These are phyloP conservation scores for Orbilia ellipsospora DNA, from an alignment of 2,329 filamentous ascomycete genomes.

Conservation along the genomic window DNA sequence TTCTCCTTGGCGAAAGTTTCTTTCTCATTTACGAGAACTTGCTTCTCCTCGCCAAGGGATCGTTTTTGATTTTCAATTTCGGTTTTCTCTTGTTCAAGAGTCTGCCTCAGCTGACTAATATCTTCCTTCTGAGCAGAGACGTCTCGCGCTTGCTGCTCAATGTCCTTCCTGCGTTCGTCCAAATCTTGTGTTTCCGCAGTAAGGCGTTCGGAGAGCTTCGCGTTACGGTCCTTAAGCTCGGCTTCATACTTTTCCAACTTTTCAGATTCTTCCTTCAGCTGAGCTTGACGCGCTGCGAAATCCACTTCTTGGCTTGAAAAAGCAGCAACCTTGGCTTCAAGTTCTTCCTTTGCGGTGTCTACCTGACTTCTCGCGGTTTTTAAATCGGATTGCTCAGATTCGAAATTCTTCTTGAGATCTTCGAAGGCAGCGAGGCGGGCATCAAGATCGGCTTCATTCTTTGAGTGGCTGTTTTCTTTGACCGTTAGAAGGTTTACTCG, in stretches of 20 bases:
- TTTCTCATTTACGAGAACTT: slow-evolving; percentile 1
- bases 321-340: slow-evolving; percentile 2
- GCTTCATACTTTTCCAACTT: neutral
- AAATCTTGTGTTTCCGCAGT: slow-evolving; percentile 11
- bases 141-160: slow-evolving; percentile 7
- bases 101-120: slow-evolving; percentile 7
- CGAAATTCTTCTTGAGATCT: slow-evolving; percentile 24
- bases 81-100: slow-evolving; percentile 7
- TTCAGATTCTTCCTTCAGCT: slow-evolving; percentile 17
- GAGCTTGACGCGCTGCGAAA: slow-evolving; percentile 12
- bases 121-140: slow-evolving; percentile 4
- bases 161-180: slow-evolving; percentile 4
- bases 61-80: slow-evolving; percentile 2
- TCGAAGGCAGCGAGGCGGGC: slow-evolving; percentile 17
- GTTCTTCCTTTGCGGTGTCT: slow-evolving; percentile 6
- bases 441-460: slow-evolving; percentile 16
- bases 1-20: slow-evolving; percentile 5
- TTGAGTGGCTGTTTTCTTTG: slow-evolving; percentile 13
- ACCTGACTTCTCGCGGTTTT: slow-evolving; percentile 5
- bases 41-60: slow-evolving; percentile 8
- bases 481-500: slow-evolving; percentile 7
- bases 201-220: slow-evolving; percentile 4
- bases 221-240: slow-evolving; percentile 28
- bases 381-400: slow-evolving; percentile 15
- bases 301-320: slow-evolving; percentile 15